Percentiles rank a stretch among this genome's conserved stretches.
These are phyloP conservation scores for Trichophyton simii DNA, from an alignment of 2,329 filamentous ascomycete genomes.

Conservation along the genomic window DNA sequence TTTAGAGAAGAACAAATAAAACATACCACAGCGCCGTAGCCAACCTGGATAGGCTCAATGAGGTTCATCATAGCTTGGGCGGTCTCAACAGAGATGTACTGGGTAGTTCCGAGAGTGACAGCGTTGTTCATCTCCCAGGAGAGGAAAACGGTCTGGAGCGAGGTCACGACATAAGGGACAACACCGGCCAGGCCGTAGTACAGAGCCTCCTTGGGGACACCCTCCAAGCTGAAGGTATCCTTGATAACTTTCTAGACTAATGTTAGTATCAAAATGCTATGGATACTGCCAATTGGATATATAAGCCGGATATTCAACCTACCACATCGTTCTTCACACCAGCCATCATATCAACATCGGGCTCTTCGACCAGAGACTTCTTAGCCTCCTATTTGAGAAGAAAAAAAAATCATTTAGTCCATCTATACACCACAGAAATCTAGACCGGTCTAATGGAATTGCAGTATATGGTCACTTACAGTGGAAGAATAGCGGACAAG, in stretches of 20 bases:
- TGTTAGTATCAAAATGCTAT: neutral
- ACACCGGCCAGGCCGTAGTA: conserved; percentile 64
- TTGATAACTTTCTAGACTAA: conserved; percentile 48
- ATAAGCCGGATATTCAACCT: conserved; percentile 20
- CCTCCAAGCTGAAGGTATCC: conserved; percentile 53
- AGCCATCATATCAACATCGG: conserved; percentile 39
- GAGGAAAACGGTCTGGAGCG: conserved; percentile 66
- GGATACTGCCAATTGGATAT: neutral
- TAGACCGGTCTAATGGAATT: neutral
- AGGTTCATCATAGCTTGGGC: conserved; percentile 60
- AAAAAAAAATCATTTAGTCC: neutral
- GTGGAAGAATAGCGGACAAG: conserved; percentile 38
- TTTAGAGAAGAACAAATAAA: neutral
- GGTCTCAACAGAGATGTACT: conserved; percentile 56
- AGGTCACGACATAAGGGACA: conserved; percentile 74
- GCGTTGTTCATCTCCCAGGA: conserved; percentile 69
- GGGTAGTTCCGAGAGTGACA: conserved; percentile 46
- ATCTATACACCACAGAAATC: too few species aligned
- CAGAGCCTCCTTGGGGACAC: conserved; percentile 56
- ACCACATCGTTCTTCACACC: conserved; percentile 48
- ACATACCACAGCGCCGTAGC: conserved; percentile 72
- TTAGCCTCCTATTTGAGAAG: neutral
- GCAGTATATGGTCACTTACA: conserved; percentile 7
- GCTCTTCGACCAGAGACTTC: conserved; percentile 17
- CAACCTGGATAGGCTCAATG: conserved; percentile 77